Conservation (phyloP, 2,329 filamentous ascomycete genomes). For the Claviceps monticola region DNA sequence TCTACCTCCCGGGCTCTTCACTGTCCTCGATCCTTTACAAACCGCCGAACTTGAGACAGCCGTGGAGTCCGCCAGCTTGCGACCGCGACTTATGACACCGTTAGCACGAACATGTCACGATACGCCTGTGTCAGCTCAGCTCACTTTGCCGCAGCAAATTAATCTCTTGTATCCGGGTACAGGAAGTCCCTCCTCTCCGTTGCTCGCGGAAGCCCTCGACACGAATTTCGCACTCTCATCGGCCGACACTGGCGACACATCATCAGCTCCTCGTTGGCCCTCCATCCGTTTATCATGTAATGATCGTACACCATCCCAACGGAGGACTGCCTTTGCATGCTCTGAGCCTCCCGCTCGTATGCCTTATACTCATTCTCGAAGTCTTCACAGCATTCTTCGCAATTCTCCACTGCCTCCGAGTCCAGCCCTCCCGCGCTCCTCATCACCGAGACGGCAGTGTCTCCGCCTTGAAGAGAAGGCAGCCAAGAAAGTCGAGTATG, state of each 20-base stretch:
- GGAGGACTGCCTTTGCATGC: not conserved
- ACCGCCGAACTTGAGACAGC: slow-evolving; percentile 19
- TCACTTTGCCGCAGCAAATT: slow-evolving; percentile 31
- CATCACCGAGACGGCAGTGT: slow-evolving; percentile 41
- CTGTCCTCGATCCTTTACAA: slow-evolving; percentile 31
- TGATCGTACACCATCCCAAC: slow-evolving; percentile 7
- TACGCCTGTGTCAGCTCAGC: slow-evolving; percentile 38
- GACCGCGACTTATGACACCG: slow-evolving; percentile 27
- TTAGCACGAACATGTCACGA: slow-evolving; percentile 34
- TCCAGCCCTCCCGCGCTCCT: slow-evolving; percentile 34
- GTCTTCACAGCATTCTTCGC: slow-evolving; percentile 49
- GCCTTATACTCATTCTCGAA: slow-evolving; percentile 45
- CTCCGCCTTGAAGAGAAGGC: slow-evolving; percentile 40
- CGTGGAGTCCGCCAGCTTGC: slow-evolving; percentile 17
- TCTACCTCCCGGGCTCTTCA: slow-evolving; percentile 30
- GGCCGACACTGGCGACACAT: slow-evolving; percentile 14
- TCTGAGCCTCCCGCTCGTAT: not conserved
- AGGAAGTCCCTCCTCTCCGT: slow-evolving; percentile 45
- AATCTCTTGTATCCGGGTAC: slow-evolving; percentile 37
- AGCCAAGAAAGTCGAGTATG: slow-evolving; percentile 44
- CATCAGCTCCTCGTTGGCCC: not conserved
- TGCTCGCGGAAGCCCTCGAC: slow-evolving; percentile 40
- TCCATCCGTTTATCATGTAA: slow-evolving; percentile 6
- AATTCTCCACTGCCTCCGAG: slow-evolving; percentile 49
- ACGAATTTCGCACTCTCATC: slow-evolving; percentile 33